Base-by-base conservation (phyloP, 2,329 filamentous ascomycete species). In the Stachybotrys chlorohalonatus region DNA sequence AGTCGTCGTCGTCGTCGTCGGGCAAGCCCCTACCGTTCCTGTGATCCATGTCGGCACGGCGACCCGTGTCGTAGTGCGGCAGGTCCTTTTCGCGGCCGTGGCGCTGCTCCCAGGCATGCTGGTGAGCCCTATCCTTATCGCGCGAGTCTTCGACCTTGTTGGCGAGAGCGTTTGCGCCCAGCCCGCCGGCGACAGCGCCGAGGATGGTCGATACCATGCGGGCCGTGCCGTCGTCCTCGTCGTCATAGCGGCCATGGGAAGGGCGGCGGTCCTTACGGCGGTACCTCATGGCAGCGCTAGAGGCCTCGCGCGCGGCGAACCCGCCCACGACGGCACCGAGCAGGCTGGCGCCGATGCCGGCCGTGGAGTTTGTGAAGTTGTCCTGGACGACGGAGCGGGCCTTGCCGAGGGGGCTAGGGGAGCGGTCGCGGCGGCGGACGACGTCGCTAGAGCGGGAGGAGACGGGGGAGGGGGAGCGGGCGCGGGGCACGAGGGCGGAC, bases 321-420 rank as follows among this genome's bases (percentile, higher is more conserved):
- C 79, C 80, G 42, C 80, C 80, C 1, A 81, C 74, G 1, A 82
- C 70, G 24, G 80, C 79, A 15, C 80, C 80, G 3, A 82, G 64
- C 8, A 82, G 70, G 30, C 78, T 75, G 7, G 75, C 74, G 46
- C 78, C 77, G 2, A 82, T 66, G 5, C 79, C 79, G 1, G 75
- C 69, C 2, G 69, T 68, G 5, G 76, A 76, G 52, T 73, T 70
- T 45, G 74, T 75, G 59, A 82, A 81, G 50, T 73, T 75, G 56
- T 73, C 68, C 49, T 75, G 68, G 48, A 79, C 64, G 11, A 70
- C 70, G 36, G 70, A 57, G 36, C 72, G 71, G 6, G 74, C 73
- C 57, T 74, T 73, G 50, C 65, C 64, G 5, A 75, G 54, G 7
- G 76, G 73, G 42, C 68, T 70, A 17, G 60, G 49, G 15, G 59